Evolutionary conservation across 768 basidiomycete species (phyloP).

Genomic region (Mrakia blollopis): DNA sequence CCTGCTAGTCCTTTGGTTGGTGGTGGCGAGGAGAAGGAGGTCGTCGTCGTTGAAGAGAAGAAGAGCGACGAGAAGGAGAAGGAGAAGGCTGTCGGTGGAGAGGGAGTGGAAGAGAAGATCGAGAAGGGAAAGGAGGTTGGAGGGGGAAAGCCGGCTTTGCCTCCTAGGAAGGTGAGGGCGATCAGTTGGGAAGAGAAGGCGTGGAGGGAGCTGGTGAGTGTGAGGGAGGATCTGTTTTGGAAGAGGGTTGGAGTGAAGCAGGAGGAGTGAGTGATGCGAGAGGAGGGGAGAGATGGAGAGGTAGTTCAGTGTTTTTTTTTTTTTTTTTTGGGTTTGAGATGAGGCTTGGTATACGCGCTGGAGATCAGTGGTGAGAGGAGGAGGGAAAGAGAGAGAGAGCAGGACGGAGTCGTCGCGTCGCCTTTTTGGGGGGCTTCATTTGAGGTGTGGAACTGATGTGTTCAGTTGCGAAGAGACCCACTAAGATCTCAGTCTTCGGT

Average conservation of each 20-base stretch:
- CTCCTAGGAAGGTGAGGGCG: neutral
- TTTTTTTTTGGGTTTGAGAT: too few relatives aligned
- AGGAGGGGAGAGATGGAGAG: neutral
- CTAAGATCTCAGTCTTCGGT: too few relatives aligned
- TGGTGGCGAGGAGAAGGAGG: neutral
- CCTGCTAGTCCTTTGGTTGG: neutral
- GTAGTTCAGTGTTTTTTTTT: too few relatives aligned
- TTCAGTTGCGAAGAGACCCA: too few relatives aligned
- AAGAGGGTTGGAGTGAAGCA: conserved; percentile 57
- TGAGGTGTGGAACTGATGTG: too few relatives aligned
- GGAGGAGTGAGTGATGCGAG: neutral
- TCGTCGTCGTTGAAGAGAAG: neutral
- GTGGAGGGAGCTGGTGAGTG: conserved; percentile 68
- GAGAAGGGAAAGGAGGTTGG: neutral
- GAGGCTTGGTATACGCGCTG: neutral
- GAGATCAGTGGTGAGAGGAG: neutral
- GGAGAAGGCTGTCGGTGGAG: neutral
- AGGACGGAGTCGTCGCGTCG: too few relatives aligned
- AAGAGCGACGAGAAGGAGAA: neutral
- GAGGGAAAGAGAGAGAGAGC: too few relatives aligned
- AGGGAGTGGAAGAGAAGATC: neutral
- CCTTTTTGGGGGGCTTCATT: too few relatives aligned
- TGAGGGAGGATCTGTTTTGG: conserved; percentile 84
- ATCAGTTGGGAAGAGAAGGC: conserved; percentile 77
- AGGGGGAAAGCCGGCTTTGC: conserved; percentile 21